phyloP scores from a whole-genome alignment of 2,329 filamentous ascomycete species.

The Alternaria solani region DNA sequence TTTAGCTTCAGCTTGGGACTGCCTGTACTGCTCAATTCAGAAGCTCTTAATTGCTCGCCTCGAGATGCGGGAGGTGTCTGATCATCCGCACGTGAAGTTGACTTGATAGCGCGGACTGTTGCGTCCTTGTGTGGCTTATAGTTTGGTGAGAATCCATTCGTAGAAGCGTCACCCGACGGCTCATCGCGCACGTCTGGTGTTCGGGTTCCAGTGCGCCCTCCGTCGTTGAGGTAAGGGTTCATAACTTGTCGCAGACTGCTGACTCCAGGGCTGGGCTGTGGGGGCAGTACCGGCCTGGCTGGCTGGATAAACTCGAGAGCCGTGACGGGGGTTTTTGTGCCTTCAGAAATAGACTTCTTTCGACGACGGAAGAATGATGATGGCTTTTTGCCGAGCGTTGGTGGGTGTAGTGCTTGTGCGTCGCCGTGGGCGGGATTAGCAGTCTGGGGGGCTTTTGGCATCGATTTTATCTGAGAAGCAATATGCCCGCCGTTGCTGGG shows the following conservation, averaged over 20 bases:
- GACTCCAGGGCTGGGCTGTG: slow-evolving; percentile 61
- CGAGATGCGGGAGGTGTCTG: slow-evolving; percentile 35
- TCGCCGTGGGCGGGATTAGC: slow-evolving; percentile 33
- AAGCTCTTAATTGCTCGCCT: slow-evolving; percentile 37
- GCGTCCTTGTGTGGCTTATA: slow-evolving; percentile 77
- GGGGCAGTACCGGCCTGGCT: slow-evolving; percentile 36
- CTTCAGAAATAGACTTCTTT: slow-evolving; percentile 86
- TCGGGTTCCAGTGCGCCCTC: slow-evolving; percentile 31
- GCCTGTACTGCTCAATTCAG: slow-evolving; percentile 31
- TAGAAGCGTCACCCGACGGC: slow-evolving; percentile 47
- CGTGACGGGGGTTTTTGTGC: slow-evolving; percentile 67
- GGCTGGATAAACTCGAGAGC: slow-evolving; percentile 52
- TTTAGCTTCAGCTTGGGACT: slow-evolving; percentile 54
- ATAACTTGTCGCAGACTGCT: slow-evolving; percentile 87
- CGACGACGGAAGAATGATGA: slow-evolving; percentile 93
- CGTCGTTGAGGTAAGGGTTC: slow-evolving; percentile 75
- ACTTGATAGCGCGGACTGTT: slow-evolving; percentile 71
- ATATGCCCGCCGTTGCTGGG: slow-evolving; percentile 55
- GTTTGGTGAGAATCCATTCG: slow-evolving; percentile 74
- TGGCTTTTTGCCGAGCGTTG: slow-evolving; percentile 80
- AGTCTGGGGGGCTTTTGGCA: slow-evolving; percentile 38
- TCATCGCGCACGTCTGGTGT: slow-evolving; percentile 42
- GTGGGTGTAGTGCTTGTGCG: slow-evolving; percentile 34
- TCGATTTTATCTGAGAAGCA: slow-evolving; percentile 59
- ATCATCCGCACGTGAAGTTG: slow-evolving; percentile 51